A percentile compares a stretch with the other conserved stretches of the same genome.
phyloP scores from a whole-genome alignment of 177 flowering plant species.

The Vitis hybrid region DNA sequence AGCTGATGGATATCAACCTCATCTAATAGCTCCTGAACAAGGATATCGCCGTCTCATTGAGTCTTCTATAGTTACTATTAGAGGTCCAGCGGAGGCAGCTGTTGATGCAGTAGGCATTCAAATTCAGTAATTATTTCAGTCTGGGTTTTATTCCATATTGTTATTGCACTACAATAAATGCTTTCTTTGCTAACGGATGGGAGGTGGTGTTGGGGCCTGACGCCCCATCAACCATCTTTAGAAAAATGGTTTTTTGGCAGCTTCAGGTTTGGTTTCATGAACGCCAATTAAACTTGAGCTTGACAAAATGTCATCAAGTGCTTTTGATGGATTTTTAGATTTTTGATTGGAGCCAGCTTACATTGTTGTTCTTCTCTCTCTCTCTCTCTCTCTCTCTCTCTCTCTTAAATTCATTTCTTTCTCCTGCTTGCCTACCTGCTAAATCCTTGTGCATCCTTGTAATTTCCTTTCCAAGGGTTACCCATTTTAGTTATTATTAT shows the following conservation, averaged over 20 bases:
- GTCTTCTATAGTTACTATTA: slow-evolving; percentile 33
- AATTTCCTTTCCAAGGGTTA: too few relatives aligned
- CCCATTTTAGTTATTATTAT: too few relatives aligned
- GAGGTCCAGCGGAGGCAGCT: slow-evolving; percentile 52
- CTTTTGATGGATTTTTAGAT: too few relatives aligned
- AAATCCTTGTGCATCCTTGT: too few relatives aligned
- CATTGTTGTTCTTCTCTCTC: not conserved
- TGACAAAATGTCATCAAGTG: too few relatives aligned
- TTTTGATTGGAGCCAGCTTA: too few relatives aligned
- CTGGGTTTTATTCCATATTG: not conserved
- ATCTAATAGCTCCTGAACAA: slow-evolving; percentile 48
- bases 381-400: too few relatives aligned
- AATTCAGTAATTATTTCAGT: not conserved
- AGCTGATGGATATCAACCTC: slow-evolving; percentile 56
- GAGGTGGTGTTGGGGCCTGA: too few relatives aligned
- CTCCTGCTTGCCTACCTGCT: too few relatives aligned
- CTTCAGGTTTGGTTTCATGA: not conserved
- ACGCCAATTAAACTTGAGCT: too few relatives aligned
- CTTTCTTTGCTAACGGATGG: not conserved
- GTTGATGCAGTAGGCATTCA: slow-evolving; percentile 39
- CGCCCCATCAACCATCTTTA: too few relatives aligned
- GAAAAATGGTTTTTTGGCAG: not conserved
- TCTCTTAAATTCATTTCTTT: too few relatives aligned
- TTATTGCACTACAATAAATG: not conserved
- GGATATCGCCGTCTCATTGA: slow-evolving; percentile 52